These are phyloP conservation scores for Penicillium psychrofluorescens DNA, from an alignment of 495 filamentous ascomycete genomes.

Conservation along the genomic window DNA sequence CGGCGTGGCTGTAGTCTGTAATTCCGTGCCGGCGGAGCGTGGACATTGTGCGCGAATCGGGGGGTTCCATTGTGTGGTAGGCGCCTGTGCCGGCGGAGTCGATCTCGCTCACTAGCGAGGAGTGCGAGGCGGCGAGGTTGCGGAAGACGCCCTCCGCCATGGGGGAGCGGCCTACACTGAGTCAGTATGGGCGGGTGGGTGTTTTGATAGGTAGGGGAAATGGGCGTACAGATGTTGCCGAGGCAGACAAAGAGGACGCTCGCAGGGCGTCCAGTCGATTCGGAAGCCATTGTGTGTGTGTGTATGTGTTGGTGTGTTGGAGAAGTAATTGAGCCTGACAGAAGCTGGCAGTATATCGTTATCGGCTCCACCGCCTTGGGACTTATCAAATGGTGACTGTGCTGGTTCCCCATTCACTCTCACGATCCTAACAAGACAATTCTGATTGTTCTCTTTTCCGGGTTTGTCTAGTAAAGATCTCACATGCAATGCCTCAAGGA, in stretches of 20 bases:
- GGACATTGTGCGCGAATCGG: conserved; percentile 79
- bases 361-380: too few relatives aligned
- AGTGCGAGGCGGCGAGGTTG: conserved; percentile 51
- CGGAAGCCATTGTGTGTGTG: conserved; percentile 9
- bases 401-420: too few relatives aligned
- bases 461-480: too few relatives aligned
- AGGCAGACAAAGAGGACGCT: conserved; percentile 94
- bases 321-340: too few relatives aligned
- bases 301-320: not conserved
- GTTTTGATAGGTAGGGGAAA: not conserved
- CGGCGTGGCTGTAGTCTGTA: conserved; percentile 65
- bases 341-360: too few relatives aligned
- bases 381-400: too few relatives aligned
- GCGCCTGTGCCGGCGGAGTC: conserved; percentile 87
- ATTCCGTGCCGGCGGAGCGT: conserved; percentile 71
- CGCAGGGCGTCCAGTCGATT: conserved; percentile 30
- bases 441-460: too few relatives aligned
- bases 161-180: conserved; percentile 54
- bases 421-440: too few relatives aligned
- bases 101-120: conserved; percentile 53
- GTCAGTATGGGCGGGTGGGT: conserved; percentile 4
- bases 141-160: conserved; percentile 96
- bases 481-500: too few relatives aligned
- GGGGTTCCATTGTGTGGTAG: conserved; percentile 67
- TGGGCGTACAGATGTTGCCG: conserved; percentile 79